These are phyloP conservation scores for Chimonanthus praecox DNA, from an alignment of 164 flowering plant genomes.

Conservation along the genomic window DNA sequence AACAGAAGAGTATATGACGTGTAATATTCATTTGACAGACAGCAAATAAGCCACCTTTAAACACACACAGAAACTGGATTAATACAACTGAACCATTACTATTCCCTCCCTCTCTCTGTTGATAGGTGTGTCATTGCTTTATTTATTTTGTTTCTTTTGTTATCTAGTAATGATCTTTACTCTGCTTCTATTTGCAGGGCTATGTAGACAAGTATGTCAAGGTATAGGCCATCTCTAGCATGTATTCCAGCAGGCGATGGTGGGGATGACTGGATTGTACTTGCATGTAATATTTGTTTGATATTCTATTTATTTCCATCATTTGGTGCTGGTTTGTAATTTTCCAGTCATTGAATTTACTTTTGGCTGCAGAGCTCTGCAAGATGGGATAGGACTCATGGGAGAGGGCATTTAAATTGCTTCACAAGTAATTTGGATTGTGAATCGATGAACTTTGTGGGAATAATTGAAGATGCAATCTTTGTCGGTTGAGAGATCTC, in stretches of 20 bases:
- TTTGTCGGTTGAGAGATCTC: slow-evolving; percentile 7
- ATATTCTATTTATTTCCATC: slow-evolving; percentile 1
- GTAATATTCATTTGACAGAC: neutral
- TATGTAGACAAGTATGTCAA: slow-evolving; percentile 82
- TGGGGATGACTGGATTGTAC: slow-evolving; percentile 3
- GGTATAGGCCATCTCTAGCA: slow-evolving; percentile 10
- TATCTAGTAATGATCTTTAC: neutral
- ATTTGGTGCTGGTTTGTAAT: neutral
- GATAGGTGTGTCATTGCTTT: neutral
- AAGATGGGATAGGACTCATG: neutral
- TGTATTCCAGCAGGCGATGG: slow-evolving; percentile 4
- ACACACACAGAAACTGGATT: neutral
- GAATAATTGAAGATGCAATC: slow-evolving; percentile 7
- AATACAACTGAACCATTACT: neutral
- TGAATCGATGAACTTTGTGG: slow-evolving; percentile 3
- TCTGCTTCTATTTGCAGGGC: slow-evolving; percentile 46
- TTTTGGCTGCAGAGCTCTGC: slow-evolving; percentile 1
- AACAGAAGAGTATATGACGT: neutral
- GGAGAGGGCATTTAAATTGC: neutral
- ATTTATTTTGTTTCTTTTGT: neutral
- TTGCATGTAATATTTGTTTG: neutral
- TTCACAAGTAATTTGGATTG: neutral
- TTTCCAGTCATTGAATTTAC: neutral
- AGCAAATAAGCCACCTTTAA: neutral
- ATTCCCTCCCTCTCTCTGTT: too few species aligned